phyloP scores from a whole-genome alignment of 83 land plant genomes.

The Diphasiastrum complanatum region DNA sequence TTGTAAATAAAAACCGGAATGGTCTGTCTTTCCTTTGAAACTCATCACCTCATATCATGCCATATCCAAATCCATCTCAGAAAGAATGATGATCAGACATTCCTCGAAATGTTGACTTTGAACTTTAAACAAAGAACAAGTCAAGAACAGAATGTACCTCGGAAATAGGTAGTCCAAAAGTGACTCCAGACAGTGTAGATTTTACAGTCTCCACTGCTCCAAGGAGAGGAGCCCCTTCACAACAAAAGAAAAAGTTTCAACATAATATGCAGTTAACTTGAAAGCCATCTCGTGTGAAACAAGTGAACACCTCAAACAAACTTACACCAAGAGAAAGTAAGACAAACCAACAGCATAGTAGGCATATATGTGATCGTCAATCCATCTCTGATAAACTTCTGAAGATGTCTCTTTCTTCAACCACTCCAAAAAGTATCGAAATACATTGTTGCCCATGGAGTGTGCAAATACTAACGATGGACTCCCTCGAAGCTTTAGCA shows the following conservation, averaged over 20 bases:
- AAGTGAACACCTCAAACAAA: not conserved
- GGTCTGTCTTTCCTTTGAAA: no score
- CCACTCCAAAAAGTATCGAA: slow-evolving; percentile 97
- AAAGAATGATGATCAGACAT: no score
- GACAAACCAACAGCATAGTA: slow-evolving; percentile 89
- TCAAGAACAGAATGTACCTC: no score
- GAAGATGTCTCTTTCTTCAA: slow-evolving; percentile 93
- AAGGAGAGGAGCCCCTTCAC: slow-evolving; percentile 78
- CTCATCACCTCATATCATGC: no score
- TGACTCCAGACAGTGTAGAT: slow-evolving; percentile 65
- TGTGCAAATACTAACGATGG: slow-evolving; percentile 96
- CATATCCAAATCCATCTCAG: no score
- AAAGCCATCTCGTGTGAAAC: not conserved
- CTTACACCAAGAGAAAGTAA: not conserved
- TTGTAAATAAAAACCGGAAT: no score
- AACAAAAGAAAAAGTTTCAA: not conserved
- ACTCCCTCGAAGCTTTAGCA: slow-evolving; percentile 91
- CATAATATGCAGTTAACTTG: not conserved
- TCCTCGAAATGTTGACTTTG: no score
- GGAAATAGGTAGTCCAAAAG: slow-evolving; percentile 92
- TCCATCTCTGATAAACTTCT: slow-evolving; percentile 69
- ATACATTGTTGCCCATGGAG: slow-evolving; percentile 96
- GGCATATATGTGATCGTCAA: slow-evolving; percentile 92
- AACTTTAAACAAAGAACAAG: no score
- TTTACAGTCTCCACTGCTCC: slow-evolving; percentile 79